Conservation (phyloP, 2,329 filamentous ascomycete species). For the Botrytis porri region DNA sequence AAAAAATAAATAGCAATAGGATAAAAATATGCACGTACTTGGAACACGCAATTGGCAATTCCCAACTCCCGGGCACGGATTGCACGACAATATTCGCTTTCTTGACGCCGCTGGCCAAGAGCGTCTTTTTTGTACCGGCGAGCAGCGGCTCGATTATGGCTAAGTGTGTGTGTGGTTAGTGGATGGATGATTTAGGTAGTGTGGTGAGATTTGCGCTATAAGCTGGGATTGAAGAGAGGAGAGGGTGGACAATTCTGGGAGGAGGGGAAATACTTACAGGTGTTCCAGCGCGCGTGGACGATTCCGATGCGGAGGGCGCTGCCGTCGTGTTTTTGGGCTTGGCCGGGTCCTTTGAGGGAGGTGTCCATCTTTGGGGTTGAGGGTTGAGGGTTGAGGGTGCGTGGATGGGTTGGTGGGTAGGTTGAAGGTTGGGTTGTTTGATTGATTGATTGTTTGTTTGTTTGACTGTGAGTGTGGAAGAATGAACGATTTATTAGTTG, state of each 20-base stretch:
- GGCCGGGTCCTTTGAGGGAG: constrained; percentile 58
- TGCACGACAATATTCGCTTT: constrained; percentile 86
- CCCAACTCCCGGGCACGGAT: constrained; percentile 90
- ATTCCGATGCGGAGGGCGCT: constrained; percentile 84
- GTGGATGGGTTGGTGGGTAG: neutral
- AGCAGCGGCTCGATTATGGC: constrained; percentile 84
- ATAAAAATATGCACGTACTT: constrained; percentile 27
- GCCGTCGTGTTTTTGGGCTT: constrained; percentile 61
- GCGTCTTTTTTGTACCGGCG: constrained; percentile 72
- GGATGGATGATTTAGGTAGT: neutral
- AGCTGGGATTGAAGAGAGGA: neutral
- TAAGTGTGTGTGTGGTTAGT: constrained; percentile 13
- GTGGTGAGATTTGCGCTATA: neutral
- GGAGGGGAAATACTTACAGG: constrained; percentile 26
- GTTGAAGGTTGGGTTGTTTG: neutral
- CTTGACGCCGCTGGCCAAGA: constrained; percentile 75
- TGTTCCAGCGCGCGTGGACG: constrained; percentile 94
- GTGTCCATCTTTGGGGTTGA: constrained; percentile 26
- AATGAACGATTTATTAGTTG: neutral
- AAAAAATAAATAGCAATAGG: neutral
- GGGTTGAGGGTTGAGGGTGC: neutral
- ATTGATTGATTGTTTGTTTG: neutral
- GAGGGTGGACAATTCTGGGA: neutral
- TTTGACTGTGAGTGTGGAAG: constrained; percentile 4
- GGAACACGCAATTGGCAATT: constrained; percentile 81